phyloP scores from a whole-genome alignment of 2,329 filamentous ascomycete species.

The Sphaerostilbella broomeana region DNA sequence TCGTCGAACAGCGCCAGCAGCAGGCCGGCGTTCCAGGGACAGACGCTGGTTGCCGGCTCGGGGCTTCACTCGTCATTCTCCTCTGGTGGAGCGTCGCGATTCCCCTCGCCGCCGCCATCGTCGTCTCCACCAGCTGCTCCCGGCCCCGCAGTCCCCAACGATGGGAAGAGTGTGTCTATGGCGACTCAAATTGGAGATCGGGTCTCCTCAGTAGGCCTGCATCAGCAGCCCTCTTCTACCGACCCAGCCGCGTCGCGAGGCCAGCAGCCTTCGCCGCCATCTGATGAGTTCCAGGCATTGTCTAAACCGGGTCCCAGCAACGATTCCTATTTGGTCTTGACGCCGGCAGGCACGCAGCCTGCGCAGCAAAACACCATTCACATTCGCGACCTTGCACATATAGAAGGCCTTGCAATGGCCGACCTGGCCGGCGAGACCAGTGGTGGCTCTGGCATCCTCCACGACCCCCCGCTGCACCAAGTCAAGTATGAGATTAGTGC shows the following conservation, averaged over 20 bases:
- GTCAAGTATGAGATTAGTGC: constrained; percentile 88
- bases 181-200: constrained; percentile 33
- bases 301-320: constrained; percentile 26
- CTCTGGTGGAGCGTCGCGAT: constrained; percentile 37
- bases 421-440: constrained; percentile 48
- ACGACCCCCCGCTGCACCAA: constrained; percentile 45
- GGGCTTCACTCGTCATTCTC: constrained; percentile 20
- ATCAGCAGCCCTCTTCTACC: constrained; percentile 6
- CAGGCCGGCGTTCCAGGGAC: constrained; percentile 13
- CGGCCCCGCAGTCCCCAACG: constrained; percentile 31
- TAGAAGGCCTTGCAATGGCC: constrained; percentile 78
- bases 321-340: constrained; percentile 13
- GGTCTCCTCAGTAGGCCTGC: constrained; percentile 21
- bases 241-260: constrained; percentile 15
- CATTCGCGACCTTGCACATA: constrained; percentile 83
- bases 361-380: constrained; percentile 55
- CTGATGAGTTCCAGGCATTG: constrained; percentile 32
- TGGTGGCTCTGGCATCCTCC: constrained; percentile 39
- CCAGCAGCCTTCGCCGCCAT: constrained; percentile 31
- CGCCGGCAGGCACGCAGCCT: constrained; percentile 18
- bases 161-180: constrained; percentile 43
- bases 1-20: constrained; percentile 18
- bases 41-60: constrained; percentile 3
- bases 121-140: constrained; percentile 41
- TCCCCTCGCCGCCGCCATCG: constrained; percentile 50